A percentile compares a stretch with the other conserved stretches of the same genome.
These are phyloP conservation scores for Delphinella strobiligena DNA, from an alignment of 2,329 filamentous ascomycete species.

Conservation along the genomic window DNA sequence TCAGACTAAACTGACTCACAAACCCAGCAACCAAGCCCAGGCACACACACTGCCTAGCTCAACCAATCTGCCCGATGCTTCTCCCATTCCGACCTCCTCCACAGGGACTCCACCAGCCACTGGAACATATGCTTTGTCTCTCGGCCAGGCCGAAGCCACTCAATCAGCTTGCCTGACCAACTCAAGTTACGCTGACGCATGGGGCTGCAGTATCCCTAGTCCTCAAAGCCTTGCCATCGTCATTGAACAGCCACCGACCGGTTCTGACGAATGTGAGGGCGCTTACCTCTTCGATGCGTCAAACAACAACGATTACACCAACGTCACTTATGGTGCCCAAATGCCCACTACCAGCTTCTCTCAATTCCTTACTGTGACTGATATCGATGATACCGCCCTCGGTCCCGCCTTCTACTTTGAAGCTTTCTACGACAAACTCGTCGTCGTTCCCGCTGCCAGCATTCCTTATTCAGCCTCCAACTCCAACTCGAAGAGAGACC, in stretches of 20 bases:
- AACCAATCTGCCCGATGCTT: constrained; percentile 28
- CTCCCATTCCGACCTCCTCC: constrained; percentile 39
- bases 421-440: constrained; percentile 50
- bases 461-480: constrained; percentile 18
- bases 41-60: constrained; percentile 2
- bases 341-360: constrained; percentile 32
- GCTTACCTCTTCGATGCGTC: constrained; percentile 18
- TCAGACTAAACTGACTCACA: no score
- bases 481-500: constrained; percentile 10
- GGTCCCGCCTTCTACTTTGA: constrained; percentile 56
- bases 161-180: constrained; percentile 48
- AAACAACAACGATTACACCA: constrained; percentile 12
- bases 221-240: constrained; percentile 17
- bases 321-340: constrained; percentile 49
- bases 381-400: constrained; percentile 42
- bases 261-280: constrained; percentile 12
- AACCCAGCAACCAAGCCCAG: no score
- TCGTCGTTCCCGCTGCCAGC: constrained; percentile 37
- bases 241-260: constrained; percentile 13
- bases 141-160: constrained; percentile 36
- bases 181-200: constrained; percentile 43
- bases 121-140: constrained; percentile 45
- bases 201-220: constrained; percentile 46
- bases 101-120: constrained; percentile 41
- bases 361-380: constrained; percentile 42